These are phyloP conservation scores for Fonsecaea monophora DNA, from an alignment of 2,329 filamentous ascomycete species.

Conservation along the genomic window DNA sequence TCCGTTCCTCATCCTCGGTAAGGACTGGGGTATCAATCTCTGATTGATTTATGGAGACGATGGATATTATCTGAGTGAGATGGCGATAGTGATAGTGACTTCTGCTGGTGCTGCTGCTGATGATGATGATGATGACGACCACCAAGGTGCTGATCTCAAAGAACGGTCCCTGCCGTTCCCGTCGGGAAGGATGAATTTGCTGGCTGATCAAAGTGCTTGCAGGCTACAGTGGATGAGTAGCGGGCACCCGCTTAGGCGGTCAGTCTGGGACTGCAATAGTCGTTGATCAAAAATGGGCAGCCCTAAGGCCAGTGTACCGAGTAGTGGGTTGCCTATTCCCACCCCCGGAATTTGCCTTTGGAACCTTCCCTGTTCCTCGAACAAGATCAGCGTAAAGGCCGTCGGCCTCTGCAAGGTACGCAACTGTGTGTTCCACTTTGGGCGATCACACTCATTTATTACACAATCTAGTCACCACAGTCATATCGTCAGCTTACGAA, in stretches of 20 bases:
- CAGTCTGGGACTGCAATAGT: neutral
- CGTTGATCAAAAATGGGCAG: neutral
- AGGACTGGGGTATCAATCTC: neutral
- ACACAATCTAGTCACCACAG: neutral
- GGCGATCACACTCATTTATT: neutral
- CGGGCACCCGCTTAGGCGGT: neutral
- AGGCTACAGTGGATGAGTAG: neutral
- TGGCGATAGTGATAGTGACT: neutral
- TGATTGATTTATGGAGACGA: neutral
- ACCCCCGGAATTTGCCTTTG: neutral
- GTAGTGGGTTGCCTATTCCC: neutral
- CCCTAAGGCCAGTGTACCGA: neutral
- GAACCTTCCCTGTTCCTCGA: constrained; percentile 2
- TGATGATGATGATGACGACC: neutral
- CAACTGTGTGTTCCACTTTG: neutral
- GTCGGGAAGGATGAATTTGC: constrained; percentile 4
- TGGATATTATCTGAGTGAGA: constrained; percentile 5
- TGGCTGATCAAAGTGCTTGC: neutral
- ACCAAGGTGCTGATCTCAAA: neutral
- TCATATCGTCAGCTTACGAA: constrained; percentile 6
- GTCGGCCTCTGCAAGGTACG: constrained; percentile 6
- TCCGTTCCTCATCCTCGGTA: no score
- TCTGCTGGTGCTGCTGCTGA: neutral
- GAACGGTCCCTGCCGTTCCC: constrained; percentile 3
- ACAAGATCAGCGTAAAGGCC: neutral